Conservation (phyloP, 225 moss, liverwort and hornwort genomes). For the Asterella californica region DNA sequence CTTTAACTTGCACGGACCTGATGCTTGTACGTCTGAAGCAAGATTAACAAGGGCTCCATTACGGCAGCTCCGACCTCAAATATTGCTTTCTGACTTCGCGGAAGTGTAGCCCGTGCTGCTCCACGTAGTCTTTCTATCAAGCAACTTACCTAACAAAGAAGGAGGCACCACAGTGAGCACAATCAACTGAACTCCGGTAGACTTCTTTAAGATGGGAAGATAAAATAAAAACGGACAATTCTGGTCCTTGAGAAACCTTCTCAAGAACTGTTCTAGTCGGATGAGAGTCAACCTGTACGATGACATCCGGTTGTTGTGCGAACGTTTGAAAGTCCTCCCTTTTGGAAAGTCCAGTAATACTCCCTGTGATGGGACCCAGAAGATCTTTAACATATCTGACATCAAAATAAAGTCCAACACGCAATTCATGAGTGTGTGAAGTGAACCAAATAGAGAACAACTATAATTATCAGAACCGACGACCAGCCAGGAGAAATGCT, state of each 20-base stretch:
- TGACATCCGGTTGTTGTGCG: conserved; percentile 90
- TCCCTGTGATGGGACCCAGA: conserved; percentile 78
- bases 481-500: not conserved
- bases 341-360: conserved; percentile 61
- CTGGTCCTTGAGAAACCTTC: not conserved
- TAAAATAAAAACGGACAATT: not conserved
- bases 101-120: conserved; percentile 92
- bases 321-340: conserved; percentile 81
- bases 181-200: not conserved
- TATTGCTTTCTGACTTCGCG: conserved; percentile 97
- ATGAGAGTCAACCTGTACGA: conserved; percentile 59
- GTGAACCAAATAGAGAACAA: not conserved
- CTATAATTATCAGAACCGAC: not conserved
- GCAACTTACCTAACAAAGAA: conserved; percentile 64
- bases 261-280: not conserved
- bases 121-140: conserved; percentile 89
- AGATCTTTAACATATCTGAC: conserved; percentile 88
- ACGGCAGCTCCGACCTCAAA: conserved; percentile 97
- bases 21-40: conserved; percentile 91
- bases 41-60: conserved; percentile 95
- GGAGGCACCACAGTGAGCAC: not conserved
- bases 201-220: not conserved
- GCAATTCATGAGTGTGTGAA: not conserved
- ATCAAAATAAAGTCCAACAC: not conserved
- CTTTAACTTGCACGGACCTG: conserved; percentile 49